Percentiles rank a stretch among this genome's conserved stretches.
phyloP scores from a whole-genome alignment of 306 rosid genomes.

The Cicer pinnatifidum region DNA sequence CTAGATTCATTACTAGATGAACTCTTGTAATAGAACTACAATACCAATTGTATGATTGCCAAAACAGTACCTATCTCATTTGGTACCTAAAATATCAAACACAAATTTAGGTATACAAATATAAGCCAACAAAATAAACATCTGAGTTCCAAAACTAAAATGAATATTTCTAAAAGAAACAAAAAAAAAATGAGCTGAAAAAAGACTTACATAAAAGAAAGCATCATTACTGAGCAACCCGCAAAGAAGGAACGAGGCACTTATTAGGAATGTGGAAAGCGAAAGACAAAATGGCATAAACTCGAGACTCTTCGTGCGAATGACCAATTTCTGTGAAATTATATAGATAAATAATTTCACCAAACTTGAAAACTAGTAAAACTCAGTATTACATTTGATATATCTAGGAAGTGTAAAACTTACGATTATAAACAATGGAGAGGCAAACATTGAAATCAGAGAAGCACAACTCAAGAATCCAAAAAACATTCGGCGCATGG shows the following conservation, averaged over 20 bases:
- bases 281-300: constrained; percentile 94
- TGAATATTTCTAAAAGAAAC: neutral
- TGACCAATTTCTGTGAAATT: constrained; percentile 67
- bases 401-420: neutral
- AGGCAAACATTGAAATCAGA: no score
- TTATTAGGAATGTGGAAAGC: constrained; percentile 84
- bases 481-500: no score
- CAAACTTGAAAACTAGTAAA: neutral
- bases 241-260: constrained; percentile 66
- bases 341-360: neutral
- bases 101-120: neutral
- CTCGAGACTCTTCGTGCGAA: constrained; percentile 83
- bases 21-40: constrained; percentile 58
- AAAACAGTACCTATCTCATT: constrained; percentile 81
- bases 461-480: no score
- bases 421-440: no score
- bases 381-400: neutral
- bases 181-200: constrained; percentile 11
- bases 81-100: no score
- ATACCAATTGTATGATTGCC: constrained; percentile 69
- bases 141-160: constrained; percentile 15
- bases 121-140: neutral
- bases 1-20: constrained; percentile 50
- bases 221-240: constrained; percentile 67
- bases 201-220: constrained; percentile 67